These are phyloP conservation scores for Kitagawia praeruptora DNA, from an alignment of 129 eudicot genomes.

Conservation along the genomic window DNA sequence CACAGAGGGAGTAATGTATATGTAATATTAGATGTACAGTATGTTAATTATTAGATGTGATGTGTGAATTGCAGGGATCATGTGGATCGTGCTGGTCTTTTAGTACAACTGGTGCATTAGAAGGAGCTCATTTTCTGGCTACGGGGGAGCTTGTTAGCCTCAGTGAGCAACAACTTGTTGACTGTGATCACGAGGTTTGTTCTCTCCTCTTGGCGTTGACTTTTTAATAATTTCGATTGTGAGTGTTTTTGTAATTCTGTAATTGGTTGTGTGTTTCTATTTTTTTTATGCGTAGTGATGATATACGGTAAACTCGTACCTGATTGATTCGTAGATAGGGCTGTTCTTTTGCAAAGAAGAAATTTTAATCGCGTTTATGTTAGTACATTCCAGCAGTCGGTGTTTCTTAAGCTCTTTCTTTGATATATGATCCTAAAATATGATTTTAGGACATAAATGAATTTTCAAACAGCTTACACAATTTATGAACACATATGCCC, in stretches of 20 bases:
- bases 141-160: constrained; percentile 94
- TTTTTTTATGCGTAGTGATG: not conserved
- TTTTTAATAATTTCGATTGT: not conserved
- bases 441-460: not conserved
- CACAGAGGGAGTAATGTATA: too few species aligned
- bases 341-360: not conserved
- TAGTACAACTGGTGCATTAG: constrained; percentile 88
- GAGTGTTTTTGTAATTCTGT: too few species aligned
- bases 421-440: not conserved
- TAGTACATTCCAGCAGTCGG: not conserved
- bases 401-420: not conserved
- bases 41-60: not conserved
- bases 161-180: constrained; percentile 96
- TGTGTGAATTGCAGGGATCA: constrained; percentile 46
- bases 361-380: not conserved
- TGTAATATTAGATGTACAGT: not conserved
- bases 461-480: not conserved
- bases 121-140: constrained; percentile 74
- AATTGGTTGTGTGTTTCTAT: not conserved
- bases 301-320: not conserved
- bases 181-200: constrained; percentile 90
- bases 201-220: constrained; percentile 2
- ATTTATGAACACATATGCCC: not conserved
- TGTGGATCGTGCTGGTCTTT: constrained; percentile 99
- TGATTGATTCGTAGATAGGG: not conserved